Base-by-base conservation (phyloP, 148 eudicot genomes). In the Fagopyrum homotropicum region DNA sequence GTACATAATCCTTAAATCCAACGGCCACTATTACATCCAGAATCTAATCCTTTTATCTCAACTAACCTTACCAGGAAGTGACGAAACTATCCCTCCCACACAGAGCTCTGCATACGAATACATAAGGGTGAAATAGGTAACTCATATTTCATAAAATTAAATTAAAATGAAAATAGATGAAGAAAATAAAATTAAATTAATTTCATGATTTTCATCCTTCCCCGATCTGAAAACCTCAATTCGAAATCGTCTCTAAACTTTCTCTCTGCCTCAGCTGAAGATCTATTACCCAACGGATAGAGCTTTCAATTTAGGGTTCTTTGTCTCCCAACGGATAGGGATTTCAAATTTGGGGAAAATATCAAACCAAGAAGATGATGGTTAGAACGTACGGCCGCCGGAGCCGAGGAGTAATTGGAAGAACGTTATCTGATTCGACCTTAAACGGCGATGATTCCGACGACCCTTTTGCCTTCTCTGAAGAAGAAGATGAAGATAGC, bases 301-400 rank as follows among this genome's bases (percentile, higher is more conserved):
- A 59, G 35, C 46, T 49, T 70, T 75, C 66, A 35, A 6, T 52
- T 45, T n/a, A 14, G 60, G 74, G 51, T 76, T 73, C 69, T 72
- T 75, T 29, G 12, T 72, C 19, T 26, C 26, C 47, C 19, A 17
- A 44, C 50, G 16, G 66, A 47, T 11, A 4, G 19, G 26, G 74
- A 52, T 14, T 46, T 46, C 44, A 8, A 19, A 72, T 68, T 73
- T 66, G 35, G 66, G 29, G 3, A 29, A 48, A 19, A 9, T 44
- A 46, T 26, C 52, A 47, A 72, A 47, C 16, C 10, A 81, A 71
- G 35, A 93, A 71, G 35, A 93, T 93, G 98, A 91, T 93, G 17
- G 88, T 88, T 51, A 84, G 97, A 69, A 91, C 88, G 12, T 93
- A 91, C 83, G 92, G 92, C 14, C 89, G 98, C 1, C 88, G 98